These are phyloP conservation scores for Apiotrichum veenhuisii DNA, from an alignment of 1,284 basidiomycete species.

Conservation along the genomic window DNA sequence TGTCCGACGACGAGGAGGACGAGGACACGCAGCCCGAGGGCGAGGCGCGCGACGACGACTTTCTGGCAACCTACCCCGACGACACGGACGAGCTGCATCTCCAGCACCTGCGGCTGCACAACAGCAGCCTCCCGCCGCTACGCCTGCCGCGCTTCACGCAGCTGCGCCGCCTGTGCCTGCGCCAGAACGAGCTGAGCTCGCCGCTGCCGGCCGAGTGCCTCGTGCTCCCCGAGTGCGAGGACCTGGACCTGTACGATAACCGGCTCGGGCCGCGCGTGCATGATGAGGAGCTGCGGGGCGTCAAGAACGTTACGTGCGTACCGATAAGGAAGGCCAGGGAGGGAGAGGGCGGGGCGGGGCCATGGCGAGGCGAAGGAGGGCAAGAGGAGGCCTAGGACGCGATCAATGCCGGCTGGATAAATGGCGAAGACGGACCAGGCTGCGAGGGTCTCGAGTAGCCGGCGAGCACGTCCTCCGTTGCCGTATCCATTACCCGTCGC, in stretches of 20 bases:
- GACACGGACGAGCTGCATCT: conserved; percentile 85
- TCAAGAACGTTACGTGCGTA: conserved; percentile 66
- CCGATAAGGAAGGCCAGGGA: not conserved
- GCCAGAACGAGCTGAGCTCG: conserved; percentile 77
- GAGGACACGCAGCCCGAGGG: conserved; percentile 17
- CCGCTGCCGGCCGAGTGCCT: conserved; percentile 67
- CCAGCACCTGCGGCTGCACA: conserved; percentile 70
- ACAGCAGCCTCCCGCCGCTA: conserved; percentile 57
- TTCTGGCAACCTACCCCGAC: conserved; percentile 57
- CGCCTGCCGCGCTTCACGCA: conserved; percentile 64
- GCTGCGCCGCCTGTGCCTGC: conserved; percentile 73
- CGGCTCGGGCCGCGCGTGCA: conserved; percentile 67
- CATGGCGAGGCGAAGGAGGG: too few species aligned
- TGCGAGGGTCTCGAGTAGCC: too few species aligned
- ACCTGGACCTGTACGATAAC: conserved; percentile 95
- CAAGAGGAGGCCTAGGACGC: too few species aligned
- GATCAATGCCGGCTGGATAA: too few species aligned
- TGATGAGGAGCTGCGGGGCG: conserved; percentile 59
- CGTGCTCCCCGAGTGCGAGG: conserved; percentile 66
- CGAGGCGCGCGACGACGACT: conserved; percentile 40
- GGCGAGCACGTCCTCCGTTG: too few species aligned
- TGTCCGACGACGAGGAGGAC: conserved; percentile 29
- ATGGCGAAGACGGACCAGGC: too few species aligned
- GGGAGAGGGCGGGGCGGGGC: too few species aligned
- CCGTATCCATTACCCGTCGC: too few species aligned